A percentile compares a stretch with the other conserved stretches of the same genome.
These are phyloP conservation scores for Talaromyces albobiverticillius DNA, from an alignment of 2,329 filamentous ascomycete genomes.

Conservation along the genomic window DNA sequence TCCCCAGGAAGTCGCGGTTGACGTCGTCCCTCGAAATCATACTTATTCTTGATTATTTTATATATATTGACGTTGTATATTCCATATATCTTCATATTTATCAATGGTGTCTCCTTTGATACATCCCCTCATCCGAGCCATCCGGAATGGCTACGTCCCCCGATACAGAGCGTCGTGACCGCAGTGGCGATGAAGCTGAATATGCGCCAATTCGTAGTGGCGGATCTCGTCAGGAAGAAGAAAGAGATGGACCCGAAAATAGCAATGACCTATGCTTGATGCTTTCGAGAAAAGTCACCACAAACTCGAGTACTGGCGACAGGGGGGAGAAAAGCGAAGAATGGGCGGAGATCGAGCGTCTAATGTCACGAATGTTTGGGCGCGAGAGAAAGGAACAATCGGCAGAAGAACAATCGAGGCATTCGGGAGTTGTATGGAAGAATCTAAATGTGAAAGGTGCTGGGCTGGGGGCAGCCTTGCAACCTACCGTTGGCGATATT, in stretches of 20 bases:
- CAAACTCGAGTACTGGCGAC: not conserved
- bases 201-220: not conserved
- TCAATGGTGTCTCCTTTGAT: too few species aligned
- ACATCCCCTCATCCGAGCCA: not conserved
- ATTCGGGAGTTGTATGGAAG: constrained; percentile 68
- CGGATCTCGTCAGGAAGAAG: not conserved
- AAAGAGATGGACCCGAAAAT: not conserved
- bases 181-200: not conserved
- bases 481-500: constrained; percentile 56
- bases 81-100: too few species aligned
- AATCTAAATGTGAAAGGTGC: constrained; percentile 68
- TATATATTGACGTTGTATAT: not conserved
- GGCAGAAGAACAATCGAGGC: constrained; percentile 67
- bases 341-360: constrained; percentile 29
- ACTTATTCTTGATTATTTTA: not conserved
- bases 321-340: constrained; percentile 21
- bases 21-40: too few species aligned
- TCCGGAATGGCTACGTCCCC: not conserved
- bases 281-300: constrained; percentile 1
- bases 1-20: too few species aligned
- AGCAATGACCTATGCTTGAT: not conserved
- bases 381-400: constrained; percentile 61
- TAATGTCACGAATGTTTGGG: constrained; percentile 72
- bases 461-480: constrained; percentile 62
- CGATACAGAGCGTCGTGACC: not conserved